Evolutionary conservation across 129 eudicot species (phyloP), one percentile per base, ranked within the genome.

Genomic region (Escallonia herrerae): DNA sequence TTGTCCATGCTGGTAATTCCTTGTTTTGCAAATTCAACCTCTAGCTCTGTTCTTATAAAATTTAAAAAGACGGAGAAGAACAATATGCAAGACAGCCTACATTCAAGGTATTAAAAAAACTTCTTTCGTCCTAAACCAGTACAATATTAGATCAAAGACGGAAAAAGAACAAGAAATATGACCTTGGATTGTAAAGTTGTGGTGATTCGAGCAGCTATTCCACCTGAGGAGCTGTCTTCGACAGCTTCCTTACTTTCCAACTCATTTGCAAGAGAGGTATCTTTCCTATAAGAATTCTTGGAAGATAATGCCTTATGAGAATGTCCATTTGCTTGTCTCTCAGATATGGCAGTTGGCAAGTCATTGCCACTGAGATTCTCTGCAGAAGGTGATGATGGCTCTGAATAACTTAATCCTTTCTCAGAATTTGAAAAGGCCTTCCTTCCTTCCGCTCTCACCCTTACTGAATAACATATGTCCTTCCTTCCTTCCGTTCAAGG

Each of bases 331-430:
- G 61, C n/a, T 67, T 53, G 65, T 55, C 71, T 78, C 51, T 56
- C 70, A 58, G 74, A 55, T 40, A 40, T 60, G 50, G 51, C 51
- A 56, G 72, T 61, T 72, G 68, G 81, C 74, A 71, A 66, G 68
- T 76, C 71, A 70, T 71, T 76, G 54, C 73, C 79, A 61, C 57
- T 57, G 58, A 56, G 65, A 63, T 83, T 80, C 57, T 78, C 80
- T 4, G 45, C 71, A 49, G 81, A 72, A 64, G 84, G 71, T n/a
- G 85, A 77, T 65, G 89, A 72, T 62, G 42, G 76, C 40, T 83
- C 91, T 41, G 80, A 67, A 73, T 71, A 75, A 65, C 74, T 76
- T n/a, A 69, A 67, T 75, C 76, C 66, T 60, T 59, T 74, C 62
- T 88, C 75, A 75, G 60, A 64, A 62, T 64, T 52, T 74, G 48